Conservation (phyloP, 208 protist genomes). For the Crithidia fasciculata region DNA sequence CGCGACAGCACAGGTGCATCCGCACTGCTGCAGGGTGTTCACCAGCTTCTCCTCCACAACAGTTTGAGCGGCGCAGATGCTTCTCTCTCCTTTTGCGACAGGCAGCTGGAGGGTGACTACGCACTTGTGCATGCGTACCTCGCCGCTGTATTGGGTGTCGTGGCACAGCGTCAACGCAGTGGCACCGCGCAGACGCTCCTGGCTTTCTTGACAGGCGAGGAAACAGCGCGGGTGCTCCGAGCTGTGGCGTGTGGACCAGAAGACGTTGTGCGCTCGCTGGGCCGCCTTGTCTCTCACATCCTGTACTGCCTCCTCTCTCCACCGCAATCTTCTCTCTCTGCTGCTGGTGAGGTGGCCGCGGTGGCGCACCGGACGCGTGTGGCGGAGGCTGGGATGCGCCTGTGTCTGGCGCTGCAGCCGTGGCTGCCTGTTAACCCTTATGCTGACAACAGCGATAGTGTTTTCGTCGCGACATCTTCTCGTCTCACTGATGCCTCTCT, state of each 20-base stretch:
- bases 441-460: no score
- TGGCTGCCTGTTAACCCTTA: constrained; percentile 12
- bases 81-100: neutral
- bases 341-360: no score
- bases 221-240: neutral
- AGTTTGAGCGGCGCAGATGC: neutral
- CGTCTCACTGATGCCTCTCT: constrained; percentile 3
- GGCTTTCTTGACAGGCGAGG: neutral
- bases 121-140: constrained; percentile 12
- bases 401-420: constrained; percentile 17
- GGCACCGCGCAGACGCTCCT: neutral
- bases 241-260: neutral
- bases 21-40: neutral
- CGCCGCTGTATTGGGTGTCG: constrained; percentile 6
- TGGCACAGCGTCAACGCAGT: constrained; percentile 4
- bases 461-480: no score
- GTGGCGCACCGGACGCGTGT: neutral
- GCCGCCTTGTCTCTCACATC: neutral
- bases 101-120: constrained; percentile 4
- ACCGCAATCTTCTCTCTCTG: neutral
- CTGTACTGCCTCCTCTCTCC: neutral
- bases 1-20: neutral
- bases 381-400: constrained; percentile 7
- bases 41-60: neutral
- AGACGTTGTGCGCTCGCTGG: neutral